phyloP scores from a whole-genome alignment of 2,329 filamentous ascomycete species.

The Trichoderma polysporum region DNA sequence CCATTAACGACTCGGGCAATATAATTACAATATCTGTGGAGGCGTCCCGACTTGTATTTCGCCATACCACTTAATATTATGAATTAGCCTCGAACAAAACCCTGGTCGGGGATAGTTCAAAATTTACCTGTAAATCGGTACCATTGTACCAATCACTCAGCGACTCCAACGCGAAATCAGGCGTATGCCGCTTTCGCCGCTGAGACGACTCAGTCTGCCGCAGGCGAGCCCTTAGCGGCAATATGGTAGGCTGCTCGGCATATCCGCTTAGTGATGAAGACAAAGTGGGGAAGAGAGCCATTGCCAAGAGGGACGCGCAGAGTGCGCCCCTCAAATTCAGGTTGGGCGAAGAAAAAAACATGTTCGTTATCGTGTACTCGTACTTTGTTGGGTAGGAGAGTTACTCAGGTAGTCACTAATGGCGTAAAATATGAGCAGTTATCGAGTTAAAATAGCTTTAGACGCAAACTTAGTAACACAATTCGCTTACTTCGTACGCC shows the following conservation, averaged over 20 bases:
- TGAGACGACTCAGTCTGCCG: not conserved
- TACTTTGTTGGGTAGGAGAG: not conserved
- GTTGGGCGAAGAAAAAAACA: not conserved
- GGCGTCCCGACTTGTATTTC: not conserved
- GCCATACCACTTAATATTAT: not conserved
- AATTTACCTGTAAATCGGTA: not conserved
- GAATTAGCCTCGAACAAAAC: not conserved
- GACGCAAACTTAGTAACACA: not conserved
- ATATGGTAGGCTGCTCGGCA: not conserved
- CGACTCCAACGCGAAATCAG: not conserved
- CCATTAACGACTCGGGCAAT: not conserved
- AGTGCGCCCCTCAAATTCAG: too few species aligned
- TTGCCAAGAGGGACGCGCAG: not conserved
- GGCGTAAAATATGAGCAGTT: not conserved
- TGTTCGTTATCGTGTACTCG: not conserved
- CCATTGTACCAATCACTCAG: not conserved
- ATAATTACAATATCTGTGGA: not conserved
- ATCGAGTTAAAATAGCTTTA: not conserved
- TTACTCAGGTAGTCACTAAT: not conserved
- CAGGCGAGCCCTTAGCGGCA: not conserved
- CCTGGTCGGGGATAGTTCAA: not conserved
- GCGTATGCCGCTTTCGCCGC: conserved; percentile 16
- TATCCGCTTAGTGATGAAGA: not conserved
- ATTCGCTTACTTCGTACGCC: not conserved
- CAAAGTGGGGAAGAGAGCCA: not conserved